phyloP scores from a whole-genome alignment of 768 basidiomycete genomes.

The Hygrophorus pudorinus region DNA sequence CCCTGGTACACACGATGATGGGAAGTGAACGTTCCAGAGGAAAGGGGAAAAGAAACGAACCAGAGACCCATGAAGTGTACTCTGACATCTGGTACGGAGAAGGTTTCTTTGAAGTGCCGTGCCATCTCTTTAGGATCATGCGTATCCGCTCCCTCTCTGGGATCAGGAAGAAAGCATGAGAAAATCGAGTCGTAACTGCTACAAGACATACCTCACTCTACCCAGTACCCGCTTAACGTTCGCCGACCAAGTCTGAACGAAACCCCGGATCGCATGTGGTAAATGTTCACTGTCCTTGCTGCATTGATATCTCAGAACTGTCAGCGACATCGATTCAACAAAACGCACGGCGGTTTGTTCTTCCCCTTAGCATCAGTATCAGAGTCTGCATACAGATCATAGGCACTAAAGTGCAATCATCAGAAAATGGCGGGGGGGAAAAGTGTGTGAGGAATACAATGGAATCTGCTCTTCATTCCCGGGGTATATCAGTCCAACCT shows the following conservation, averaged over 20 bases:
- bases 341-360: no score
- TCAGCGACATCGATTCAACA: no score
- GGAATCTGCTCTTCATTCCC: conserved; percentile 33
- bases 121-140: no score
- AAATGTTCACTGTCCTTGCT: no score
- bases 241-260: no score
- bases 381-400: conserved; percentile 25
- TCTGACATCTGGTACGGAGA: conserved; percentile 20
- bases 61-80: conserved; percentile 36
- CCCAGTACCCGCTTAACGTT: no score
- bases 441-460: conserved; percentile 17
- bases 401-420: conserved; percentile 26
- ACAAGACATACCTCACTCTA: no score
- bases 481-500: conserved; percentile 32
- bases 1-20: conserved; percentile 19
- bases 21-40: background rate
- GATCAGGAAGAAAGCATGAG: no score
- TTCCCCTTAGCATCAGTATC: conserved; percentile 11
- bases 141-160: no score
- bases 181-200: no score
- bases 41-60: conserved; percentile 14
- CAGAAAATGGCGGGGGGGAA: background rate
- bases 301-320: no score
- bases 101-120: conserved; percentile 23
- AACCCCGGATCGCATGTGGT: background rate